These are phyloP conservation scores for Trichosporon sp. DNA, from an alignment of 1,284 basidiomycete genomes.

Conservation along the genomic window DNA sequence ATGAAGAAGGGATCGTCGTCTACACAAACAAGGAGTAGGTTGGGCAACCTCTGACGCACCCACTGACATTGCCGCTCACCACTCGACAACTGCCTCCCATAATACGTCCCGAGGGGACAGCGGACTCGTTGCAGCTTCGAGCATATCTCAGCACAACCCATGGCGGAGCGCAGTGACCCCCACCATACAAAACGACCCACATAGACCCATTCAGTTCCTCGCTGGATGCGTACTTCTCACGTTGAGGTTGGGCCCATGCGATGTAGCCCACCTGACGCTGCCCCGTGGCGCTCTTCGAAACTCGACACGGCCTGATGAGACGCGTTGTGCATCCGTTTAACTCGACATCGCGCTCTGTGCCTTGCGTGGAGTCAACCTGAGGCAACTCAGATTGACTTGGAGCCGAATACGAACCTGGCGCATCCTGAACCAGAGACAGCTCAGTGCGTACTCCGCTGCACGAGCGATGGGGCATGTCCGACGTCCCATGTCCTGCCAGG, in stretches of 20 bases:
- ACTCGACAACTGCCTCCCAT: not conserved
- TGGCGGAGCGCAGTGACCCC: not conserved
- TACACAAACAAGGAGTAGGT: not conserved
- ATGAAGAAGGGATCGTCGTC: not conserved
- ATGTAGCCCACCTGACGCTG: too few species aligned
- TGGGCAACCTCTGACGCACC: not conserved
- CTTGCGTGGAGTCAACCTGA: not conserved
- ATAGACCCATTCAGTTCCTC: not conserved
- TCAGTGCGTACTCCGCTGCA: not conserved
- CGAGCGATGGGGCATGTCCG: not conserved
- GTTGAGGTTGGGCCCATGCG: too few species aligned
- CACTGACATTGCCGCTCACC: not conserved
- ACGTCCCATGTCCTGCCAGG: not conserved
- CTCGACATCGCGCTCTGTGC: not conserved
- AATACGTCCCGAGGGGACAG: constrained; percentile 1
- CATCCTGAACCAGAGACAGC: not conserved
- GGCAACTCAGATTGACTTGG: not conserved
- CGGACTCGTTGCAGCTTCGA: not conserved
- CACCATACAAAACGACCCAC: not conserved
- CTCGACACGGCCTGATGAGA: not conserved
- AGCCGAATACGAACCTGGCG: not conserved
- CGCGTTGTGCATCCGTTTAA: not conserved
- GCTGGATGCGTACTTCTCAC: not conserved
- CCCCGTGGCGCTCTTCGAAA: not conserved
- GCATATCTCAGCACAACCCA: not conserved